Percentiles rank a stretch among this genome's conserved stretches.
phyloP scores from a whole-genome alignment of 495 filamentous ascomycete genomes.

The Penicillium antarcticum region DNA sequence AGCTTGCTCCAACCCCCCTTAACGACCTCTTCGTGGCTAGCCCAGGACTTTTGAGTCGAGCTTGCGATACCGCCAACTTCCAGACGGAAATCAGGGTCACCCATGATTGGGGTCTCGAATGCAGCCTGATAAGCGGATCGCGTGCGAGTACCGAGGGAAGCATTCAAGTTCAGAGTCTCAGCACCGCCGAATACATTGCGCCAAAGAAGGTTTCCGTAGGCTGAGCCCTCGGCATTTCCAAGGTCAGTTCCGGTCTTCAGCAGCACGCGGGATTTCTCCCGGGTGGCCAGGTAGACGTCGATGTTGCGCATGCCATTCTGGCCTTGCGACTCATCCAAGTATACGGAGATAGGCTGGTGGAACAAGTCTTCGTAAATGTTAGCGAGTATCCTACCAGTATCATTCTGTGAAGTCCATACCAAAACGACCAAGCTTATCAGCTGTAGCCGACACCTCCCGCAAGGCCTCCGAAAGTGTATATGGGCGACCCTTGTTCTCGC shows the following conservation, averaged over 20 bases:
- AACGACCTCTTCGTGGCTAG: slow-evolving; percentile 88
- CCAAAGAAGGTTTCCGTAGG: slow-evolving; percentile 76
- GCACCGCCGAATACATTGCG: slow-evolving; percentile 95
- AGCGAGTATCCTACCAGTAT: slow-evolving; percentile 5
- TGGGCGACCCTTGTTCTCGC: slow-evolving; percentile 56
- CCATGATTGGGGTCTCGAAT: slow-evolving; percentile 75
- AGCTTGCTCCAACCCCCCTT: slow-evolving; percentile 75
- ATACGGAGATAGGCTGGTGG: slow-evolving; percentile 75
- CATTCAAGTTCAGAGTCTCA: slow-evolving; percentile 81
- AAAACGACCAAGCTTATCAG: slow-evolving; percentile 74
- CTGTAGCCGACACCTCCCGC: slow-evolving; percentile 60
- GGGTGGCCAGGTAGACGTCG: slow-evolving; percentile 69
- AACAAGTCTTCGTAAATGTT: slow-evolving; percentile 65
- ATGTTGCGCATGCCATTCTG: slow-evolving; percentile 63
- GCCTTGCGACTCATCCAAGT: slow-evolving; percentile 66
- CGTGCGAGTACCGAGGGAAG: slow-evolving; percentile 82
- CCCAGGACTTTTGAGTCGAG: slow-evolving; percentile 81
- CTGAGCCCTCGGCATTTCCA: slow-evolving; percentile 86
- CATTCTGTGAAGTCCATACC: slow-evolving; percentile 49
- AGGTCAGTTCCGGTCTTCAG: slow-evolving; percentile 91
- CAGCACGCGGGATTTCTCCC: slow-evolving; percentile 73
- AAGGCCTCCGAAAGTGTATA: slow-evolving; percentile 79
- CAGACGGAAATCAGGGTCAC: slow-evolving; percentile 74
- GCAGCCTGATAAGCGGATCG: slow-evolving; percentile 81
- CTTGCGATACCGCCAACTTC: slow-evolving; percentile 75